phyloP scores from a whole-genome alignment of 495 filamentous ascomycete genomes.

The Aspergillus campestris region DNA sequence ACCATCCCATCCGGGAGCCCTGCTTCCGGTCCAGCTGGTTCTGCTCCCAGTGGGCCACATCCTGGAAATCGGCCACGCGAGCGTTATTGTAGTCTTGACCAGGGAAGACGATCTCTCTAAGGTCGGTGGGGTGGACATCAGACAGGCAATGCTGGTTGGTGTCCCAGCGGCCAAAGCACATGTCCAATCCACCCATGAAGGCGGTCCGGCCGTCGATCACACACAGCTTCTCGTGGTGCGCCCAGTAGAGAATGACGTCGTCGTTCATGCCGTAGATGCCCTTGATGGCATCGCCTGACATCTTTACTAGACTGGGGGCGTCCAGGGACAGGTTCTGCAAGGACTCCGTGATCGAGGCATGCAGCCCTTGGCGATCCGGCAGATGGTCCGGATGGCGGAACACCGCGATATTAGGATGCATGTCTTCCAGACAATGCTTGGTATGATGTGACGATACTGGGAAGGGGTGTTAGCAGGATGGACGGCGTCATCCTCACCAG shows the following conservation, averaged over 20 bases:
- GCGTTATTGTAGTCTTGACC: constrained; percentile 97
- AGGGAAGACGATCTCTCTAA: constrained; percentile 69
- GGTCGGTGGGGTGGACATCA: constrained; percentile 73
- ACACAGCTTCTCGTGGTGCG: constrained; percentile 92
- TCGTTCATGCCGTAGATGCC: constrained; percentile 73
- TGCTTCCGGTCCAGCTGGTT: constrained; percentile 79
- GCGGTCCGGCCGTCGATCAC: constrained; percentile 70
- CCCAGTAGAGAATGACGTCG: constrained; percentile 84
- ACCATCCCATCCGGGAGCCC: constrained; percentile 88
- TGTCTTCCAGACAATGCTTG: constrained; percentile 67
- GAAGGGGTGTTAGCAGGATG: constrained; percentile 3
- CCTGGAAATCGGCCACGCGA: constrained; percentile 75
- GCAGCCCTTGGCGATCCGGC: constrained; percentile 55
- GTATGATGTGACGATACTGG: constrained; percentile 80
- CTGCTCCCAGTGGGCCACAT: constrained; percentile 73
- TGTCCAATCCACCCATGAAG: constrained; percentile 74
- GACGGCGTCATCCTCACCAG: neutral
- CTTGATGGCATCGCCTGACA: constrained; percentile 60
- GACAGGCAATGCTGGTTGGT: constrained; percentile 69
- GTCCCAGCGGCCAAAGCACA: constrained; percentile 60
- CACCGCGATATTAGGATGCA: constrained; percentile 83
- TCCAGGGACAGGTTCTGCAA: constrained; percentile 45
- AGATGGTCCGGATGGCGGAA: constrained; percentile 90
- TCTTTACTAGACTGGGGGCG: constrained; percentile 43
- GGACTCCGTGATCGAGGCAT: constrained; percentile 40